Evolutionary conservation across 1,284 basidiomycete genomes (phyloP).

Genomic region (Uromyces viciae-fabae): DNA sequence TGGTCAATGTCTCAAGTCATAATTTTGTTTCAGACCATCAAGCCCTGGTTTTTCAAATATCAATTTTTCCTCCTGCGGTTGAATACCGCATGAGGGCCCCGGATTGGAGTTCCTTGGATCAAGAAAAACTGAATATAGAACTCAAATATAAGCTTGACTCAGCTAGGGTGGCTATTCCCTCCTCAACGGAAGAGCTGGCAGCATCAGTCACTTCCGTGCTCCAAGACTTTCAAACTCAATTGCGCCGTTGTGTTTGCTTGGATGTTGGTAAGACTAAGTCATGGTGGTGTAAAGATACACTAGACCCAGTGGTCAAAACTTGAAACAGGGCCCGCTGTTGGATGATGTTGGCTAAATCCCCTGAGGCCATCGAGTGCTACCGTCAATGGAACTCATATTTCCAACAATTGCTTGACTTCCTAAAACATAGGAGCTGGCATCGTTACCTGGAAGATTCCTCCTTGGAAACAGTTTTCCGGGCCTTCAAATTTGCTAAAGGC

Average conservation of each 20-base stretch:
- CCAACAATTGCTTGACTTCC: neutral
- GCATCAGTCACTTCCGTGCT: neutral
- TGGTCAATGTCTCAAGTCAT: neutral
- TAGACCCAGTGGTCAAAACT: constrained; percentile 2
- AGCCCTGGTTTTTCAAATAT: neutral
- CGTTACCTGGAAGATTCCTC: neutral
- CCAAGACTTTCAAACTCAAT: too few relatives aligned
- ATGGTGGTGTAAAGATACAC: constrained; percentile 2
- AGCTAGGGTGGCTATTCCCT: too few relatives aligned
- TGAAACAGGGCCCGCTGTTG: constrained; percentile 5
- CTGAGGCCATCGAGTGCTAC: neutral
- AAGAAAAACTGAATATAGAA: too few relatives aligned
- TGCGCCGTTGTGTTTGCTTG: neutral
- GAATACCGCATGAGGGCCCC: neutral
- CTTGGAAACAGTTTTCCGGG: neutral
- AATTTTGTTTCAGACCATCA: neutral
- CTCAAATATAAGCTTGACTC: too few relatives aligned
- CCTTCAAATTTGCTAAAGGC: neutral
- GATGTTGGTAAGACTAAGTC: neutral
- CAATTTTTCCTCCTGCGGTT: neutral
- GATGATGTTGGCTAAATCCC: constrained; percentile 4
- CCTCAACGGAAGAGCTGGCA: neutral
- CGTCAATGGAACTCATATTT: constrained; percentile 2
- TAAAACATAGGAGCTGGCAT: neutral
- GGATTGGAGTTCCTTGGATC: neutral